Evolutionary conservation across 257 asterid genomes (phyloP).

Genomic region (Sherardia arvensis): DNA sequence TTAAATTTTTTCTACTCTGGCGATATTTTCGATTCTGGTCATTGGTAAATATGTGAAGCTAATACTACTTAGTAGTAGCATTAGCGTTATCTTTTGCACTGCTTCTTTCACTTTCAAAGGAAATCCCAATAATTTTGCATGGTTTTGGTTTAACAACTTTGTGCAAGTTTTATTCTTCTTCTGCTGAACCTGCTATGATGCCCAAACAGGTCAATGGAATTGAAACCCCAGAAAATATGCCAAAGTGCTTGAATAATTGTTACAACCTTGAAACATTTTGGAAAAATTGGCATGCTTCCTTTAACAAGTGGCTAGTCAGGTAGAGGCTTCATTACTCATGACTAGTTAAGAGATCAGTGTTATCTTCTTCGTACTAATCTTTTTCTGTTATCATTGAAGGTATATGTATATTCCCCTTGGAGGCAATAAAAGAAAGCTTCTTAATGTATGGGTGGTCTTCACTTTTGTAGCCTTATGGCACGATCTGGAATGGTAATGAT

Average conservation of each 20-base stretch:
- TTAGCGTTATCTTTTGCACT: background rate
- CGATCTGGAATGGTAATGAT: slow-evolving; percentile 83
- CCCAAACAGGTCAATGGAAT: slow-evolving; percentile 74
- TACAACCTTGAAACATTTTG: slow-evolving; percentile 85
- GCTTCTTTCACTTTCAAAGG: background rate
- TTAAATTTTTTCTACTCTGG: slow-evolving; percentile 90
- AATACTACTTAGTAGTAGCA: slow-evolving; percentile 6
- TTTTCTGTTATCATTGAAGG: slow-evolving; percentile 28
- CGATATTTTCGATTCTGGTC: slow-evolving; percentile 94
- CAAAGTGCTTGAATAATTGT: slow-evolving; percentile 87
- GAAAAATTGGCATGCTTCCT: slow-evolving; percentile 99
- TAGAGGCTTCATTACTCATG: slow-evolving; percentile 12
- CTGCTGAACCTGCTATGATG: slow-evolving; percentile 7
- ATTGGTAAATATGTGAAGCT: slow-evolving; percentile 44
- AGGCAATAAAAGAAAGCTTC: slow-evolving; percentile 76
- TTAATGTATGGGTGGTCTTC: slow-evolving; percentile 90
- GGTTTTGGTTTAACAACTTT: background rate
- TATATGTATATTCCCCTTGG: slow-evolving; percentile 94
- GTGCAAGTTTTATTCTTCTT: background rate
- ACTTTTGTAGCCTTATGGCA: slow-evolving; percentile 98
- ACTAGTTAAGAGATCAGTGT: background rate
- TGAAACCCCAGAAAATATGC: slow-evolving; percentile 96
- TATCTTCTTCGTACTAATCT: background rate
- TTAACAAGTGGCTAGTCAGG: slow-evolving; percentile 99
- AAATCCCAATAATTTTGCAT: background rate